Base-by-base conservation (phyloP, 208 protist genomes). In the Kentomonas sorsogonicus region DNA sequence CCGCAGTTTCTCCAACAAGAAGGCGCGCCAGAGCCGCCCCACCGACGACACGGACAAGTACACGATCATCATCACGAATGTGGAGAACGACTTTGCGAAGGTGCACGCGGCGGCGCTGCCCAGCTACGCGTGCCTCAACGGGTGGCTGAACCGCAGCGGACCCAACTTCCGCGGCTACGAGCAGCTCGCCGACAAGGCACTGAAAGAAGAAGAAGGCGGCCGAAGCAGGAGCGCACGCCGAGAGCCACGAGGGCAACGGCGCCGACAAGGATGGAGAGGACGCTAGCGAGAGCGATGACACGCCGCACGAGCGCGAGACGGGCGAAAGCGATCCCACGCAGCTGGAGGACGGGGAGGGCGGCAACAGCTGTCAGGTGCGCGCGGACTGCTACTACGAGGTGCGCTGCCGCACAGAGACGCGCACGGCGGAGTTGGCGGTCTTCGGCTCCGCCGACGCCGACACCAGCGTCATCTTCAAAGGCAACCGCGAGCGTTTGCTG, bases 31-130 rank as follows among this genome's bases (percentile, higher is more conserved):
- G 3, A 44, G 15, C 36, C 44, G 7, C 10, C 6, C 51, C 3
- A 18, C 44, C 31, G 34, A 58, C 1, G 55, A 61, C 11, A 62
- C 58, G 11, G 71, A 77, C 23, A 63, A 69, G 48, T 91, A 87
- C 61, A 66, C 83, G 36, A 81, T 93, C 9, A 74, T 93, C 45
- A 85, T 93, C 47, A 77, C 67, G 34, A 93, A 93, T 64, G 86
- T 91, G 1, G 83, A 93, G 44, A 91, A 89, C 56, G 80, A 93
- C 41, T 86, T 91, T 53, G 72, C 75, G 48, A 78, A 74, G 66
- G 54, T 93, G 20, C 86, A 91, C 71, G 62, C 72, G 57, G 47
- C 69, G 18, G 50, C 57, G 3, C 43, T 93, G 25, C 75, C 69
- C 13, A 60, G 53, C 11, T 83, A 74, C 66, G 86, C 73, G 54